Evolutionary conservation across 768 basidiomycete species (phyloP), one percentile per base, ranked within the genome.

Genomic region (Calocera cornea): DNA sequence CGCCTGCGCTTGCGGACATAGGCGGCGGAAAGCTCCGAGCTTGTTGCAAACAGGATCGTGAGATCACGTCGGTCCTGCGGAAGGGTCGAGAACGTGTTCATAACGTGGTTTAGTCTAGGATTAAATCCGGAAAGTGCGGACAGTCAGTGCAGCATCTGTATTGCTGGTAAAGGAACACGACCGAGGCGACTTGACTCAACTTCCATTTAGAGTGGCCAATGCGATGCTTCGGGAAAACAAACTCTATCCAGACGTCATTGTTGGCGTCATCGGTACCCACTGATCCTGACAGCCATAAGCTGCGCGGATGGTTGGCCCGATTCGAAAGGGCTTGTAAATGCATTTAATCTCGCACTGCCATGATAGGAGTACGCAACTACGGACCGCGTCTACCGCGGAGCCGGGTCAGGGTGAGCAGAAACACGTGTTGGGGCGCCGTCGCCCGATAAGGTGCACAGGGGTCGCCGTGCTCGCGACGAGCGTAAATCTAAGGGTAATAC

Each of bases 261-360:
- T 60, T 60, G 54, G 54, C 54, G 54, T 60, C 54, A 60, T 60
- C 31, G 54, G 54, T 60, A 60, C 31, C 54, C 54, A 60, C 54
- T 22, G 27, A 60, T 60, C 27, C 54, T 33, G 54, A 60, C 54
- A 31, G 54, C 54, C 22, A 29, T 33, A 19, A 2, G 31, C 27
- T 29, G 54, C 27, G 54, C 54, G 27, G 31, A 60, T 2, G 54
- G 27, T 16, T 33, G 54, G 27, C 11, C 54, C 7, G 54, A 60
- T 60, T 29, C 31, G 16, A 7, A 31, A 60, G 54, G 54, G 31
- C 31, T 5, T 60, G 54, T 5, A 60, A 60, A 60, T 60, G 5
- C 14, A 14, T 29, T 29, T 11, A 14, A 27, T 60, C 24, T 24
- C 24, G 54, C 54, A 60, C 54, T 60, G 54, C 54, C 54, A 29